These are phyloP conservation scores for Boletus subcaerulescens DNA, from an alignment of 768 basidiomycete species.

Conservation along the genomic window DNA sequence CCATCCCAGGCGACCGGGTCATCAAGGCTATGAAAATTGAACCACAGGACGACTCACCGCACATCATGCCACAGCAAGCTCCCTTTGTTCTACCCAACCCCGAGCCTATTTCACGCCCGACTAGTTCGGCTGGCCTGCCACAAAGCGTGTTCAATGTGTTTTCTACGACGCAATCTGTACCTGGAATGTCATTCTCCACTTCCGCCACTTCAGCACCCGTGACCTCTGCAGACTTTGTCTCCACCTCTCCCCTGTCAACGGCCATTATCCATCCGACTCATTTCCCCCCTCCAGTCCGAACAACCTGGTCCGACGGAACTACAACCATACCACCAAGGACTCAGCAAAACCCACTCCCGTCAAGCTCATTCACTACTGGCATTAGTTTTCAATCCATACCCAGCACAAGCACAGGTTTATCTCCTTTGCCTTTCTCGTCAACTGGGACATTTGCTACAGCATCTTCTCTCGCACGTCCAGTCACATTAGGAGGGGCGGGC, in stretches of 20 bases:
- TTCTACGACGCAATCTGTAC: conserved; percentile 14
- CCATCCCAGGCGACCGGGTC: conserved; percentile 43
- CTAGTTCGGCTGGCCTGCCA: conserved; percentile 30
- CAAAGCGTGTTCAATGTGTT: conserved; percentile 24
- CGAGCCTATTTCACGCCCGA: conserved; percentile 31
- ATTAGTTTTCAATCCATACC: conserved; percentile 34
- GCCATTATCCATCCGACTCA: conserved; percentile 21
- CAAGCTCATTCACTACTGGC: conserved; percentile 25
- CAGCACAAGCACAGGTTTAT: conserved; percentile 28
- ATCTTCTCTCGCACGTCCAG: conserved; percentile 25
- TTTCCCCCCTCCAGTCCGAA: conserved; percentile 26
- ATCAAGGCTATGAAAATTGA: conserved; percentile 50
- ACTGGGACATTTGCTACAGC: conserved; percentile 30
- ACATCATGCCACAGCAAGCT: conserved; percentile 23
- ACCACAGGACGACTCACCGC: conserved; percentile 41
- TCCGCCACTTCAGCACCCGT: conserved; percentile 19
- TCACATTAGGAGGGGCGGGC: conserved; percentile 19
- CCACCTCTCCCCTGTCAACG: conserved; percentile 20
- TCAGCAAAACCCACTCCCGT: conserved; percentile 33
- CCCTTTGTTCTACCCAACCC: conserved; percentile 27
- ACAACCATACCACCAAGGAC: conserved; percentile 26
- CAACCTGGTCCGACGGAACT: conserved; percentile 32
- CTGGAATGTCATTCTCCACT: conserved; percentile 20
- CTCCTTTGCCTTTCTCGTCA: conserved; percentile 29
- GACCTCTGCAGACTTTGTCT: conserved; percentile 22